Evolutionary conservation across 768 basidiomycete genomes (phyloP), one percentile per base, ranked within the genome.

Genomic region (Chalciporus chontae): DNA sequence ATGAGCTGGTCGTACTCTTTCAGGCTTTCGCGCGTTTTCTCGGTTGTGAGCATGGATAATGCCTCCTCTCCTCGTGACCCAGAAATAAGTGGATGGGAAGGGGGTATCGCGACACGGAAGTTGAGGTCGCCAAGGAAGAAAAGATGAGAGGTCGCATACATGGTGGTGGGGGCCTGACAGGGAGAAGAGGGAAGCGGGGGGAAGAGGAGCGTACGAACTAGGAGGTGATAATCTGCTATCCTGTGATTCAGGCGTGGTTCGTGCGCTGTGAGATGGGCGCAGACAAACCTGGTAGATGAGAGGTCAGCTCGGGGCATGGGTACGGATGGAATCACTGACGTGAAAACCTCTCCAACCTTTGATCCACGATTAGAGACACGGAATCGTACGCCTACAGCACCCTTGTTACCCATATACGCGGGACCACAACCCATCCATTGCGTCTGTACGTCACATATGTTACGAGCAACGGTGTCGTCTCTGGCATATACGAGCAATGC

Each of bases 51-150:
- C 26, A 73, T 68, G 19, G 75, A 69, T 8, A 63, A 11, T 34
- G 69, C 64, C 48, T 81, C 70, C 26, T 74, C 66, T 10, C 68
- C 56, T 10, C 68, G 65, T 10, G 58, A 61, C 46, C 62, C 56
- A 19, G 61, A 59, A 23, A 66, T 67, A 19, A 82, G 71, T 21
- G 78, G 70, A 61, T 84, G 77, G 19, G 76, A 69, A 40, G 75
- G 54, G 0, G 89, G 84, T 14, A 86, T 58, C n/a, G 77, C 73
- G 14, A 98, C 67, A 14, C 94, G 83, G 68, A 94, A 96, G 69
- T 97, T 97, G 54, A 96, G 79, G 69, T 97, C 94, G 6, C 95
- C 95, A 29, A 96, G 77, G 65, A 96, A 77, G 76, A 97, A 96
- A 1, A 96, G 76, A 66, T 97, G 91, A 11, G 91, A 90, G 0